Evolutionary conservation across 306 rosid genomes (phyloP).

Genomic region (Castanea sativa): DNA sequence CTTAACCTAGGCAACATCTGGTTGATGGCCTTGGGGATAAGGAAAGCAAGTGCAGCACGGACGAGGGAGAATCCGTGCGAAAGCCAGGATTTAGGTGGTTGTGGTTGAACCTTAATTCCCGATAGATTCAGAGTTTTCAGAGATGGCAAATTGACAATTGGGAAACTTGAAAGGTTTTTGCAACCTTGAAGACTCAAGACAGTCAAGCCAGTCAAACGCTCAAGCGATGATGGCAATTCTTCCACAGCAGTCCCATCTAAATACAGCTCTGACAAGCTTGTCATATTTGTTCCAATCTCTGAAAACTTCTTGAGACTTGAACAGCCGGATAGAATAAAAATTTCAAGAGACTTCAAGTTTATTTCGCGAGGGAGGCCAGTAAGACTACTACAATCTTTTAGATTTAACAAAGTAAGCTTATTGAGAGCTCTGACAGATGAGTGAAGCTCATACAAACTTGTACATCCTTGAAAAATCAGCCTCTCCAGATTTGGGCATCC

Average conservation of each 20-base stretch:
- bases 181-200: not conserved
- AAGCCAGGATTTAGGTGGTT: too few relatives aligned
- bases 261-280: not conserved
- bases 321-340: conserved; percentile 11
- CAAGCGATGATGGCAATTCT: not conserved
- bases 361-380: not conserved
- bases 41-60: too few relatives aligned
- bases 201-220: not conserved
- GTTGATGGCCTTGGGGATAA: fast-evolving
- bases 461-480: conserved; percentile 22
- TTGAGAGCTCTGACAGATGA: conserved; percentile 12
- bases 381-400: conserved; percentile 17
- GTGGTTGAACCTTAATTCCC: too few relatives aligned
- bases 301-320: not conserved
- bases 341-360: conserved; percentile 22
- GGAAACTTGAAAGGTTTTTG: not conserved
- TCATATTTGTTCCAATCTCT: conserved; percentile 22
- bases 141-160: fast-evolving
- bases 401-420: not conserved
- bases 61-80: too few relatives aligned
- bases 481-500: conserved; percentile 13
- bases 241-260: not conserved
- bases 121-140: too few relatives aligned
- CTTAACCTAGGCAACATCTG: too few relatives aligned
- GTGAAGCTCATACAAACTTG: conserved; percentile 14